Conservation (phyloP, 768 basidiomycete genomes). For the Leccinum subgranulosum region DNA sequence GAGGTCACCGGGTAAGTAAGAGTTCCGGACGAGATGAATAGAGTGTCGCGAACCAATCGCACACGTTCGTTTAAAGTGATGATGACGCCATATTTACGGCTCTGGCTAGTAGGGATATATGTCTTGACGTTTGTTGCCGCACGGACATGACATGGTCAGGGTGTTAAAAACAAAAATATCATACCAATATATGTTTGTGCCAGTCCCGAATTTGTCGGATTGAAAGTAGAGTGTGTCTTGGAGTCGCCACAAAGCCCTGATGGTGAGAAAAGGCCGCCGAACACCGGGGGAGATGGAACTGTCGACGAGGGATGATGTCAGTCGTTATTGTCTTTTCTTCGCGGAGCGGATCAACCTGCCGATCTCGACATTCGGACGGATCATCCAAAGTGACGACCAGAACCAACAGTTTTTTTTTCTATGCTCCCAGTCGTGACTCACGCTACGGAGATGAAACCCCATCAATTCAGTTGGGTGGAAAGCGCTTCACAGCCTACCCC, state of each 20-base stretch:
- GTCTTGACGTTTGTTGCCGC: background rate
- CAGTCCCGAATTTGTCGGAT: background rate
- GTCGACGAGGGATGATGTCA: constrained; percentile 6
- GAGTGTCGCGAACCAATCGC: background rate
- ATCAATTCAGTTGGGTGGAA: constrained; percentile 3
- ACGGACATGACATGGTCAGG: background rate
- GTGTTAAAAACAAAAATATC: background rate
- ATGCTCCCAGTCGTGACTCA: background rate
- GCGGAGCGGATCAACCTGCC: background rate
- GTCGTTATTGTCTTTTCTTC: constrained; percentile 1
- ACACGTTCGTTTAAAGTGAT: background rate
- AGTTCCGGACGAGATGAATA: background rate
- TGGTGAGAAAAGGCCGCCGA: background rate
- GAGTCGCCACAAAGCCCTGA: background rate
- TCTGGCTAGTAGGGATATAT: background rate
- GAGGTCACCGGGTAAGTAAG: background rate
- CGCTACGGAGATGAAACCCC: constrained; percentile 15
- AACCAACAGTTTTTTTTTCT: background rate
- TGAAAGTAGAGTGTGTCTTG: background rate
- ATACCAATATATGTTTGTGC: background rate
- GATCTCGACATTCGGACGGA: constrained; percentile 13
- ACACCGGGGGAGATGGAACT: background rate
- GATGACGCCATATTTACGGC: constrained; percentile 3
- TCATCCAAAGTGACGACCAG: constrained; percentile 2
- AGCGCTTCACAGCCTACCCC: background rate